phyloP scores from a whole-genome alignment of 2,329 filamentous ascomycete genomes.

The Penicillium sp. region DNA sequence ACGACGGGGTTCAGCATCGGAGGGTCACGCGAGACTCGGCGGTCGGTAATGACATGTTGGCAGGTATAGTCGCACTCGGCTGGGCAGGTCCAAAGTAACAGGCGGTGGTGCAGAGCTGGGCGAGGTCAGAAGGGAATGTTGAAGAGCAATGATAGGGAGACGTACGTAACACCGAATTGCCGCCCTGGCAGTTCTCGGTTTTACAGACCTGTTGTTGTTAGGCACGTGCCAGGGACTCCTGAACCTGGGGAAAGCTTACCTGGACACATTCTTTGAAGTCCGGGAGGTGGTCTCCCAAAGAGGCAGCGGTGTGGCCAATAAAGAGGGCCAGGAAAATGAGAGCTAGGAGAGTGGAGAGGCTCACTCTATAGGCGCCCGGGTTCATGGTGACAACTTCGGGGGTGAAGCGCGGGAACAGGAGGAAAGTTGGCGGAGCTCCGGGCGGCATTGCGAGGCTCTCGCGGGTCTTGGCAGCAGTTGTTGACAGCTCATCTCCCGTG shows the following conservation, averaged over 20 bases:
- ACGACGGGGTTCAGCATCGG: conserved; percentile 67
- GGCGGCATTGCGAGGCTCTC: conserved; percentile 15
- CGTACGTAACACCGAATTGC: conserved; percentile 70
- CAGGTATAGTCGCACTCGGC: conserved; percentile 97
- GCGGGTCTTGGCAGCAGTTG: conserved; percentile 20
- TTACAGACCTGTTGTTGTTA: conserved; percentile 65
- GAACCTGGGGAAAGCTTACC: conserved; percentile 51
- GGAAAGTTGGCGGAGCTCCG: conserved; percentile 17
- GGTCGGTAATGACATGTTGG: conserved; percentile 83
- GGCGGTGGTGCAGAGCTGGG: conserved; percentile 76
- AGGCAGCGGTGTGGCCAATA: conserved; percentile 57
- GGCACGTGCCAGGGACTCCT: conserved; percentile 7
- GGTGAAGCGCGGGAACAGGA: conserved; percentile 16
- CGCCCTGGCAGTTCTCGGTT: conserved; percentile 71
- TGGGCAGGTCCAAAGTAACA: conserved; percentile 89
- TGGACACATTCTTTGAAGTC: conserved; percentile 85
- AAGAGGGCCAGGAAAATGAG: conserved; percentile 36
- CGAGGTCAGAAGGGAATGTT: conserved; percentile 13
- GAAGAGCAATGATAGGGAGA: conserved; percentile 9
- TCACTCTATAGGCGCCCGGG: conserved; percentile 19
- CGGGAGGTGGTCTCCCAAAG: conserved; percentile 76
- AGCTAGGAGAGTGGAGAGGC: conserved; percentile 25
- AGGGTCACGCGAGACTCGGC: conserved; percentile 63
- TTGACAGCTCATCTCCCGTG: conserved; percentile 2
- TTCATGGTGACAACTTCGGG: conserved; percentile 27